These are phyloP conservation scores for Cladophialophora yegresii DNA, from an alignment of 2,329 filamentous ascomycete genomes.

Conservation along the genomic window DNA sequence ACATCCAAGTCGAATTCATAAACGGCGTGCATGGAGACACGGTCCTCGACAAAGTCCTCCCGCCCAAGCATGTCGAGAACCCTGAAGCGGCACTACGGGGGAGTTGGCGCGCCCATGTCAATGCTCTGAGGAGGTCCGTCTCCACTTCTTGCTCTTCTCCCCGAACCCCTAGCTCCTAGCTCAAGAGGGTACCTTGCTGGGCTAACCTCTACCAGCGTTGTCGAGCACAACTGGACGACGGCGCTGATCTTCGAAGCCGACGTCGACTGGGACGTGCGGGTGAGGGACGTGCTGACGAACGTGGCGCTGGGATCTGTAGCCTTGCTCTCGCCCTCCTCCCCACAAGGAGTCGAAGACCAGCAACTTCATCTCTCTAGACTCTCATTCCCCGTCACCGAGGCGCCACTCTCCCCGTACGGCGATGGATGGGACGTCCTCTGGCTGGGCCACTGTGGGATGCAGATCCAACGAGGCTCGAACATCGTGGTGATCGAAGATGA, in stretches of 20 bases:
- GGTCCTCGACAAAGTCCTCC: constrained; percentile 2
- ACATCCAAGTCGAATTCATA: background rate
- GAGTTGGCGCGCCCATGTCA: constrained; percentile 1
- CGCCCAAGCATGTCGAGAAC: background rate
- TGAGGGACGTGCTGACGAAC: background rate
- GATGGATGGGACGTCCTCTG: constrained; percentile 56
- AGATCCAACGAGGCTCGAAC: background rate
- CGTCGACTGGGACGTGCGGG: constrained; percentile 49
- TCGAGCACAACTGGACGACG: constrained; percentile 29
- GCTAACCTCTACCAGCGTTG: background rate
- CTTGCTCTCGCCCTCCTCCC: background rate
- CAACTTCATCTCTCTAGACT: background rate
- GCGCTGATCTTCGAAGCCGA: constrained; percentile 52
- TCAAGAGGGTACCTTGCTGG: background rate
- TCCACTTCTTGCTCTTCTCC: background rate
- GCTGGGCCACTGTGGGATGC: constrained; percentile 51
- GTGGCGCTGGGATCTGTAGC: background rate
- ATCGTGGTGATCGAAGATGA: background rate
- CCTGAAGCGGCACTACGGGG: background rate
- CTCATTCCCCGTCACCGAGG: background rate
- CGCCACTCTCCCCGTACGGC: constrained; percentile 45
- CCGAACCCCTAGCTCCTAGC: background rate
- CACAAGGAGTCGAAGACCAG: background rate
- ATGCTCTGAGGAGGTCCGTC: background rate
- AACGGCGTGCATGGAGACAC: constrained; percentile 1